Base-by-base conservation (phyloP, 2,329 filamentous ascomycete genomes). In the Fusarium papillatum region DNA sequence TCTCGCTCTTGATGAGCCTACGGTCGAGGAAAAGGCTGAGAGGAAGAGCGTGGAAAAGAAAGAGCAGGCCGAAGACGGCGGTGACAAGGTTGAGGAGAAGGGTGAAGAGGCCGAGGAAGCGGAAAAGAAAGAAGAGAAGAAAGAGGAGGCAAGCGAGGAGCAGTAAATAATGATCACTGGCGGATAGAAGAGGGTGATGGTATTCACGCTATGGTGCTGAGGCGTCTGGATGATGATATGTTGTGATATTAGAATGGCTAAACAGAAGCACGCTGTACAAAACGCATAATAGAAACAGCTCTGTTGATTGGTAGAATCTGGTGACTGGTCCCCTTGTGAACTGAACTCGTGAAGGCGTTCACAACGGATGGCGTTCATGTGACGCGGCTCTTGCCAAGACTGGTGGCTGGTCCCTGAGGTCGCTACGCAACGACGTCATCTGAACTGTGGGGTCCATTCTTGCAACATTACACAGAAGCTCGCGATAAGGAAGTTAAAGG, bases 1-100 rank as follows among this genome's bases (percentile, higher is more conserved):
- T 65, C 81, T 93, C 57, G 87, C 88, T 38, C 79, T 91, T 9
- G 90, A 92, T 66, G 87, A 86, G 43, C 66, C 78, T 13, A 43
- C 64, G 8, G 66, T 59, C 31, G 71, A 75, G 64, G 68, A 70
- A 26, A 68, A 67, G 31, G 24, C 22, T 17, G 48, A 39, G 10
- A 39, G 66, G 14, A 50, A 64, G 61, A 34, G n/a, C 10, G 36
- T 34, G 16, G 53, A 59, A 4, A 43, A 36, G 36, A 50, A 65
- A 26, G 59, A 63, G 36, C 59, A 57, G 48, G 62, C 24, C 14
- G 53, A 46, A 53, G 61, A 66, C 26, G 50, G 24, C 17, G 61
- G 63, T 19, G 48, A 36, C 22, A 59, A 66, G 41, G 39, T 39
- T 39, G 53, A 62, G 34, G 57, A 60, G 19, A 50, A 70, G 60